Evolutionary conservation across 768 basidiomycete genomes (phyloP).

Genomic region (Russula abietina): DNA sequence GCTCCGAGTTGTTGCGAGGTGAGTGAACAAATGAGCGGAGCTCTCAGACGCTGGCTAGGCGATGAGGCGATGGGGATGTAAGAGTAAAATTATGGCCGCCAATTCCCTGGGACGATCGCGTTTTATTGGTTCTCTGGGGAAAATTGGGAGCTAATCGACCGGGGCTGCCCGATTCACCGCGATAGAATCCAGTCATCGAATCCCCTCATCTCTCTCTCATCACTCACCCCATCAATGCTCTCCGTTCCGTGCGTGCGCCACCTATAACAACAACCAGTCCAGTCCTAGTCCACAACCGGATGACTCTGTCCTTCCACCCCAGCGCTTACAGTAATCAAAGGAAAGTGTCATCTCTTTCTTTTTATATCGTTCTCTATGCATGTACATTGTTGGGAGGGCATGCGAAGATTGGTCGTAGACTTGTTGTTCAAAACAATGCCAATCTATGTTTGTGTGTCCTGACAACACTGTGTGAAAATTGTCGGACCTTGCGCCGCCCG

Average conservation of each 20-base stretch:
- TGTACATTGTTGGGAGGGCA: slow-evolving; percentile 24
- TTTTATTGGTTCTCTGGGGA: not conserved
- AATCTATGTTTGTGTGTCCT: slow-evolving; percentile 7
- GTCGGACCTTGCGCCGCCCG: not conserved
- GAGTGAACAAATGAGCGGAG: too few relatives aligned
- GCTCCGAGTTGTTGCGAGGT: too few relatives aligned
- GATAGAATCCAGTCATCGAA: not conserved
- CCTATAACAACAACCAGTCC: not conserved
- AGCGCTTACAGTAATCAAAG: not conserved
- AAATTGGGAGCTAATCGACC: slow-evolving; percentile 5
- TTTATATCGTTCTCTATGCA: slow-evolving; percentile 3
- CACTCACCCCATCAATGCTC: not conserved
- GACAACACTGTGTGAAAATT: slow-evolving; percentile 19
- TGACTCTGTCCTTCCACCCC: not conserved
- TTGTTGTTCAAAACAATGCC: not conserved
- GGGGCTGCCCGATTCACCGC: slow-evolving; percentile 6
- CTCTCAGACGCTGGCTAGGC: not conserved
- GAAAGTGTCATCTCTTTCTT: not conserved
- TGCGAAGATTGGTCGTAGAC: slow-evolving; percentile 15
- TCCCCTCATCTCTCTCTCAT: not conserved
- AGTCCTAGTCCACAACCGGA: not conserved
- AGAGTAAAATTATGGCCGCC: not conserved
- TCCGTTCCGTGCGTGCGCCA: not conserved
- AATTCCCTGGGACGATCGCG: slow-evolving; percentile 5
- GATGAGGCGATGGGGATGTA: too few relatives aligned